Conservation (phyloP, 495 filamentous ascomycete species). For the Bryoglossum gracile region DNA sequence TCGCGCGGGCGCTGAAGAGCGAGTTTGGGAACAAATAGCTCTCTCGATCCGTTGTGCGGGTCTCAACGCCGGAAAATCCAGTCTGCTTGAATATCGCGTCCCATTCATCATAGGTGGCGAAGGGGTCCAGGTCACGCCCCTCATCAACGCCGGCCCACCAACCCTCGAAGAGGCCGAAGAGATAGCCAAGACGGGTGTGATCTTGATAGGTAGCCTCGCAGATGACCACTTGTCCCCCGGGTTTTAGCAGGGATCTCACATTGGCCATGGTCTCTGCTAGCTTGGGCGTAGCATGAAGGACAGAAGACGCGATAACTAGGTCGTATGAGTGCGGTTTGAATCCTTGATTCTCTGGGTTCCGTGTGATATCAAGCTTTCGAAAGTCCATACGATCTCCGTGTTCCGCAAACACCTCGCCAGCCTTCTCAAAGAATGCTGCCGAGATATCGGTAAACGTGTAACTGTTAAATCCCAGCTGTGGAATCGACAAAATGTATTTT, state of each 20-base stretch:
- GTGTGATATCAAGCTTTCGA: conserved; percentile 38
- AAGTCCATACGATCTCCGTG: conserved; percentile 35
- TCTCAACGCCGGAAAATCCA: conserved; percentile 44
- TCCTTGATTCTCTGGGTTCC: conserved; percentile 35
- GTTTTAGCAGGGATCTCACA: conserved; percentile 38
- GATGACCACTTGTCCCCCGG: conserved; percentile 35
- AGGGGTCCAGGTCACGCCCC: conserved; percentile 33
- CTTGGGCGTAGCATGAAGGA: conserved; percentile 41
- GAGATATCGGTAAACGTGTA: conserved; percentile 49
- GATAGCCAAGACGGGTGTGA: conserved; percentile 27
- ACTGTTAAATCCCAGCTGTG: conserved; percentile 24
- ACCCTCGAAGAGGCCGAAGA: conserved; percentile 37
- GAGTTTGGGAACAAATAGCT: not conserved
- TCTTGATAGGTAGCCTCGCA: conserved; percentile 27
- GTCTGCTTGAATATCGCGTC: conserved; percentile 28
- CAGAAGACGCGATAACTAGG: conserved; percentile 37
- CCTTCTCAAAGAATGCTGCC: conserved; percentile 35
- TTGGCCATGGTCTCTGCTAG: conserved; percentile 36
- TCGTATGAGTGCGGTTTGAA: conserved; percentile 39
- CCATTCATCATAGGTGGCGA: conserved; percentile 32
- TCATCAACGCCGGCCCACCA: conserved; percentile 49
- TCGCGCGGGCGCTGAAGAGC: not conserved
- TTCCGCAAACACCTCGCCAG: conserved; percentile 35
- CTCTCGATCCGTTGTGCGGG: not conserved
- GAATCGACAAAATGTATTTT: conserved; percentile 21